Conservation (phyloP, 1,284 basidiomycete genomes). For the Stereum hirsutum region DNA sequence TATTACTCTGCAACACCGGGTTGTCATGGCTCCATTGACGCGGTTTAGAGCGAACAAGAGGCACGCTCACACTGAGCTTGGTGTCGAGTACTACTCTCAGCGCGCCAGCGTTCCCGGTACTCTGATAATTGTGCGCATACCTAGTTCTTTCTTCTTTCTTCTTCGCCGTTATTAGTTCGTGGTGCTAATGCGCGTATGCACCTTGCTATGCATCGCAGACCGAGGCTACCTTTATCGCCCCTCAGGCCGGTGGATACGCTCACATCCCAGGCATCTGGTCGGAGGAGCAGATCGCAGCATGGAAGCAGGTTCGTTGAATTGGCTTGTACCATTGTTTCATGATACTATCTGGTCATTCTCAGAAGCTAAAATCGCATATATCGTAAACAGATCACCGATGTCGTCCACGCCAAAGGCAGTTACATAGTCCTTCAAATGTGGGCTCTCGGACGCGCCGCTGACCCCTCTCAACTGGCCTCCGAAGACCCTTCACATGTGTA, state of each 20-base stretch:
- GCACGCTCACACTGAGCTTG: slow-evolving; percentile 20
- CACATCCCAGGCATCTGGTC: slow-evolving; percentile 19
- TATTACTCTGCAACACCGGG: slow-evolving; percentile 29
- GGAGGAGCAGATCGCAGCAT: slow-evolving; percentile 12
- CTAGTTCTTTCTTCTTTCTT: no score
- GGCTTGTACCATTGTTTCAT: neutral
- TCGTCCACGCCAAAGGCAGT: slow-evolving; percentile 30
- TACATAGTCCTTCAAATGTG: slow-evolving; percentile 35
- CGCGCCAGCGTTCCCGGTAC: slow-evolving; percentile 33
- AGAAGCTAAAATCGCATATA: neutral
- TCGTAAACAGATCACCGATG: slow-evolving; percentile 19
- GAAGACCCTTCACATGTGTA: slow-evolving; percentile 26
- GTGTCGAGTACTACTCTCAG: slow-evolving; percentile 37
- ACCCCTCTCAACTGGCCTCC: slow-evolving; percentile 16
- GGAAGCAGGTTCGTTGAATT: slow-evolving; percentile 17
- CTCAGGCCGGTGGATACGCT: slow-evolving; percentile 26
- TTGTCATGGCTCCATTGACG: slow-evolving; percentile 41
- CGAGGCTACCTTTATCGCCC: slow-evolving; percentile 35
- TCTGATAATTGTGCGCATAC: slow-evolving; percentile 38
- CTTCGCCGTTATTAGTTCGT: no score
- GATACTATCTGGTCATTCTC: no score
- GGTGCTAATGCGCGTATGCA: no score
- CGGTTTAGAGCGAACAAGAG: slow-evolving; percentile 22
- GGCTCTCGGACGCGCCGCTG: slow-evolving; percentile 32
- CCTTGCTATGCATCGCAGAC: no score